A percentile compares a stretch with the other conserved stretches of the same genome.
phyloP scores from a whole-genome alignment of 352 stramenopile genomes.

The Pythium aquatile region DNA sequence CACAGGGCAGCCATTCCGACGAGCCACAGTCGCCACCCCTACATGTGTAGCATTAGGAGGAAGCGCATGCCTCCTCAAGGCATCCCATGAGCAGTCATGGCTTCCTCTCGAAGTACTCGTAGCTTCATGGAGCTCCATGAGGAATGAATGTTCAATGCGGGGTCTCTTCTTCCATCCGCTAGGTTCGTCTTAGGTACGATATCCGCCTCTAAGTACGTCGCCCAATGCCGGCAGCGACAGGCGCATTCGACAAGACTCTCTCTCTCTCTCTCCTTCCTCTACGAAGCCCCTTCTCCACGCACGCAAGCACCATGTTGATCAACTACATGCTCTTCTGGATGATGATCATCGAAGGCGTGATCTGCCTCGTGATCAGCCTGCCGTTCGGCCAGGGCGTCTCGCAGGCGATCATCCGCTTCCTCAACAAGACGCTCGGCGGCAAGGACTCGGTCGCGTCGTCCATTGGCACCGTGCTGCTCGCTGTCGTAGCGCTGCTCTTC shows the following conservation, averaged over 20 bases:
- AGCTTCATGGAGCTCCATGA: background rate
- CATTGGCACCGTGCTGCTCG: conserved; percentile 50
- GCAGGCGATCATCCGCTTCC: conserved; percentile 58
- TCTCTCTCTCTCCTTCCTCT: too few relatives aligned
- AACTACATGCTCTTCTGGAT: conserved; percentile 60
- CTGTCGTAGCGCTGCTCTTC: conserved; percentile 68
- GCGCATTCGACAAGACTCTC: background rate
- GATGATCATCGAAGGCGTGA: conserved; percentile 43
- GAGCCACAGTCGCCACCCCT: too few relatives aligned
- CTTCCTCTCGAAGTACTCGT: too few relatives aligned
- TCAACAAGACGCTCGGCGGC: conserved; percentile 40
- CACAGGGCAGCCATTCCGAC: too few relatives aligned
- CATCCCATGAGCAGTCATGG: too few relatives aligned
- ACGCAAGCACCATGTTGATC: conserved; percentile 43
- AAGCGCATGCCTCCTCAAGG: too few relatives aligned
- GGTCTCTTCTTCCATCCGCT: background rate
- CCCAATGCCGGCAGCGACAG: background rate
- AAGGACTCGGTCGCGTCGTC: conserved; percentile 45
- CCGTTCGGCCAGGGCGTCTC: conserved; percentile 61
- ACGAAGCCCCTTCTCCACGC: background rate
- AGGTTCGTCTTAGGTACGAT: background rate
- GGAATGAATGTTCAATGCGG: conserved; percentile 12
- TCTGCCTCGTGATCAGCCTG: conserved; percentile 52
- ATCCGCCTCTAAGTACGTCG: conserved; percentile 10
- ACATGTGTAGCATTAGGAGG: too few relatives aligned